These are phyloP conservation scores for Isabelozyma pseudorhagii DNA, from an alignment of 805 yeast genomes.

Conservation along the genomic window DNA sequence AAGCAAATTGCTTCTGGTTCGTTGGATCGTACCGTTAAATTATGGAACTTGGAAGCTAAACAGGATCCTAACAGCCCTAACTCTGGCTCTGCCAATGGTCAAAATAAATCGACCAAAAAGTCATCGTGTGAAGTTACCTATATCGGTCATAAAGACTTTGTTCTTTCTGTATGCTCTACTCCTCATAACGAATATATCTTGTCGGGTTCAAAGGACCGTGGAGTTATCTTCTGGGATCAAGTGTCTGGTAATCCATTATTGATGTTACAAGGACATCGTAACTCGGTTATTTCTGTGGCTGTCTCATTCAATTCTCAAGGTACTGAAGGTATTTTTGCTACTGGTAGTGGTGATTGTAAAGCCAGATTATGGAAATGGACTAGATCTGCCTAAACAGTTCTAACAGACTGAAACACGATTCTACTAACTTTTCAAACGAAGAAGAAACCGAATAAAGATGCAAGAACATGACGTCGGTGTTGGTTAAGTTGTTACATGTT, in stretches of 20 bases:
- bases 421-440: too few species aligned
- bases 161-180: slow-evolving; percentile 87
- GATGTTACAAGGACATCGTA: slow-evolving; percentile 96
- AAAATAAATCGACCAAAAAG: slow-evolving; percentile 17
- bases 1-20: slow-evolving; percentile 92
- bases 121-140: slow-evolving; percentile 85
- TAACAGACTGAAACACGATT: too few species aligned
- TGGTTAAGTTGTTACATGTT: neutral
- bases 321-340: slow-evolving; percentile 84
- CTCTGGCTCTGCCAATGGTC: slow-evolving; percentile 12
- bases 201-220: slow-evolving; percentile 95
- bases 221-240: slow-evolving; percentile 96
- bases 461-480: neutral
- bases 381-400: slow-evolving; percentile 17
- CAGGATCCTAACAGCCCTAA: slow-evolving; percentile 22
- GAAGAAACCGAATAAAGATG: neutral
- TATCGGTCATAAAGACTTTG: slow-evolving; percentile 95
- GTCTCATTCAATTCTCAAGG: slow-evolving; percentile 78
- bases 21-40: slow-evolving; percentile 90
- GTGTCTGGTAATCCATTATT: slow-evolving; percentile 85
- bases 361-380: slow-evolving; percentile 96
- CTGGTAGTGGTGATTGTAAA: slow-evolving; percentile 96
- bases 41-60: slow-evolving; percentile 82
- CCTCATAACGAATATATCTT: slow-evolving; percentile 89
- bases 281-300: slow-evolving; percentile 91